phyloP scores from a whole-genome alignment of 2,329 filamentous ascomycete species.

The Aspergillus fischeri region DNA sequence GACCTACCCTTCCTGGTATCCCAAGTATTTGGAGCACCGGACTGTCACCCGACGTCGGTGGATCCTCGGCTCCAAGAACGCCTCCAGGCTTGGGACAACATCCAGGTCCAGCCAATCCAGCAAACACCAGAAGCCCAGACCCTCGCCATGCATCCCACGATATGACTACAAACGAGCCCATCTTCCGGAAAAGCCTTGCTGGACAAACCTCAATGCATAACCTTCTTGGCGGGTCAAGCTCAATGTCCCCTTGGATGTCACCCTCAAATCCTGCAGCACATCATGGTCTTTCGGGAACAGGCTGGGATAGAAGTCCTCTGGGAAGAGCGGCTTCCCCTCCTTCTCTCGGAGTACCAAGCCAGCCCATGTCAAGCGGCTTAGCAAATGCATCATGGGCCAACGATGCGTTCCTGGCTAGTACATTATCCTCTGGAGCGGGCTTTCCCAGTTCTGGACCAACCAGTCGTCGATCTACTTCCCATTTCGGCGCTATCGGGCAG shows the following conservation, averaged over 20 bases:
- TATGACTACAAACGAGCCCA: slow-evolving; percentile 22
- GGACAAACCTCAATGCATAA: slow-evolving; percentile 21
- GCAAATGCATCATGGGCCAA: slow-evolving; percentile 32
- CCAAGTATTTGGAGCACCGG: slow-evolving; percentile 45
- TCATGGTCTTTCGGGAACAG: slow-evolving; percentile 13
- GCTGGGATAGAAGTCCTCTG: slow-evolving; percentile 23
- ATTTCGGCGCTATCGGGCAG: slow-evolving; percentile 41
- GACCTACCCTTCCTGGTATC: slow-evolving; percentile 28
- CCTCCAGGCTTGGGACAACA: slow-evolving; percentile 33
- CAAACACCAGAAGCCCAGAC: slow-evolving; percentile 11
- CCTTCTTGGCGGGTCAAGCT: slow-evolving; percentile 16
- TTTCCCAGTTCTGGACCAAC: slow-evolving; percentile 22
- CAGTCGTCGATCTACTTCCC: slow-evolving; percentile 26
- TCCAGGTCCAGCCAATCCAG: slow-evolving; percentile 12
- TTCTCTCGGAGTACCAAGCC: slow-evolving; percentile 21
- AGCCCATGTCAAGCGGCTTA: slow-evolving; percentile 24
- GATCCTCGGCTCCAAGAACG: slow-evolving; percentile 36
- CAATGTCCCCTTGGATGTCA: slow-evolving; percentile 24
- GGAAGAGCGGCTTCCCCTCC: slow-evolving; percentile 13
- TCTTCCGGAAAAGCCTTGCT: slow-evolving; percentile 26
- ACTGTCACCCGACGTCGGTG: slow-evolving; percentile 43
- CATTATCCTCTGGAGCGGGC: slow-evolving; percentile 21
- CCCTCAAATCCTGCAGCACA: slow-evolving; percentile 12
- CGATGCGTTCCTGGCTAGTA: slow-evolving; percentile 34
- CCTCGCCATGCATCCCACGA: slow-evolving; percentile 23